Base-by-base conservation (phyloP, 176 grass and related monocot genomes). In the Luzula sylvatica region DNA sequence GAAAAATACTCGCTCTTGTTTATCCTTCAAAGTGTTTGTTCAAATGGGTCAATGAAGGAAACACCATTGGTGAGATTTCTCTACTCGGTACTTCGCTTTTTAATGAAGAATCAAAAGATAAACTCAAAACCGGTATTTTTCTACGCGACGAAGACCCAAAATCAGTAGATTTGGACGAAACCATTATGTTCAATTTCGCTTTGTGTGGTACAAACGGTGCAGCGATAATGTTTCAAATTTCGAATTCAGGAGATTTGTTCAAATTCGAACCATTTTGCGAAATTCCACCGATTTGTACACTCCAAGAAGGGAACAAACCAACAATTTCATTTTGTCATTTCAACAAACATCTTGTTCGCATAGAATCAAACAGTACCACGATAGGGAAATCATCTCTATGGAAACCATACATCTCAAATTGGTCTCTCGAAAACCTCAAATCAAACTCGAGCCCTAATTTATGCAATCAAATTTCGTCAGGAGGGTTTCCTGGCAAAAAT, bases 371-470 rank as follows among this genome's bases (percentile, higher is more conserved):
- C 9, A 52, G 67, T 2, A 53, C 75, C 77, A 69, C 21, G 41
- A 46, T 84, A 60, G 70, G 69, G 1, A 76, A 78, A 15, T 81
- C 88, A 16, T 75, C 78, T 32, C 56, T 88, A 20, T 95, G 89
- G 89, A 74, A 78, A 67, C 83, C 89, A 38, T 21, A 72, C 15
- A 50, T 95, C 24, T 78, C 80, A 20, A 71, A 65, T 62, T 95
- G 89, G 89, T 78, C 71, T 49, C 21, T 75, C 54, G 53, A 69
- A 73, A 61, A 72, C 40, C 38, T 81, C 28, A 71, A 81, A 65
- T 63, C 35, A 43, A 63, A 18, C 41, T 68, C 67, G 69, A 56
- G 9, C 1, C n/a, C n/a, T n/a, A 35, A 60, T 76, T 53, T 65
- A 9, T 65, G 83, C 50, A 72, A 78, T 48, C 4, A 82, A 70